phyloP scores from a whole-genome alignment of 306 rosid species.

The Inga oerstediana region DNA sequence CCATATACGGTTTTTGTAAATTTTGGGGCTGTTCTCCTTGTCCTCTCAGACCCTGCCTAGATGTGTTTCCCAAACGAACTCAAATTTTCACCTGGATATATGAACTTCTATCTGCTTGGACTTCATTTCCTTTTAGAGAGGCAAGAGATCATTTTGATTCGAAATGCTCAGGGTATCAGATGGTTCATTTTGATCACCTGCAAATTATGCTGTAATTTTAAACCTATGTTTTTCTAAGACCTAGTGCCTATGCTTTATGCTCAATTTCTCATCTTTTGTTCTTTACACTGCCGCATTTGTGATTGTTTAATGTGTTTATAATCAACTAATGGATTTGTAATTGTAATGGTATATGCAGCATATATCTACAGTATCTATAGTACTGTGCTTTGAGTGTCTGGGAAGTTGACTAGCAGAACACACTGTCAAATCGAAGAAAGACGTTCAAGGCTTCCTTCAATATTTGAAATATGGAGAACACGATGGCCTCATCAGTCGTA shows the following conservation, averaged over 20 bases:
- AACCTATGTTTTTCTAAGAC: neutral
- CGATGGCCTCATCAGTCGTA: conserved; percentile 58
- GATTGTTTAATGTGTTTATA: neutral
- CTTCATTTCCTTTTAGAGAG: neutral
- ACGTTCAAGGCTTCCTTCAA: conserved; percentile 37
- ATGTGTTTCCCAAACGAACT: neutral
- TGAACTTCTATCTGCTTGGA: neutral
- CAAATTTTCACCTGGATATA: neutral
- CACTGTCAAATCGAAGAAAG: conserved; percentile 31
- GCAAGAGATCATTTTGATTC: neutral
- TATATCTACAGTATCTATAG: neutral
- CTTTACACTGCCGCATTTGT: neutral
- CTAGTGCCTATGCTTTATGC: neutral
- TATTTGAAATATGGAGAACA: conserved; percentile 34
- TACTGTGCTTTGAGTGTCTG: conserved; percentile 14
- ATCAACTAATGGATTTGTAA: neutral
- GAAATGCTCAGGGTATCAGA: neutral
- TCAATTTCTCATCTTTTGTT: neutral
- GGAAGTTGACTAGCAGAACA: conserved; percentile 7
- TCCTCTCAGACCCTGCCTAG: neutral
- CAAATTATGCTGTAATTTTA: neutral
- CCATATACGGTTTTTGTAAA: neutral
- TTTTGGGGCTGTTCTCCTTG: neutral
- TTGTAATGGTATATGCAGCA: conserved; percentile 31
- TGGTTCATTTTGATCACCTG: neutral